Conservation (phyloP, 345 rosid species). For the Arabis alpina region DNA sequence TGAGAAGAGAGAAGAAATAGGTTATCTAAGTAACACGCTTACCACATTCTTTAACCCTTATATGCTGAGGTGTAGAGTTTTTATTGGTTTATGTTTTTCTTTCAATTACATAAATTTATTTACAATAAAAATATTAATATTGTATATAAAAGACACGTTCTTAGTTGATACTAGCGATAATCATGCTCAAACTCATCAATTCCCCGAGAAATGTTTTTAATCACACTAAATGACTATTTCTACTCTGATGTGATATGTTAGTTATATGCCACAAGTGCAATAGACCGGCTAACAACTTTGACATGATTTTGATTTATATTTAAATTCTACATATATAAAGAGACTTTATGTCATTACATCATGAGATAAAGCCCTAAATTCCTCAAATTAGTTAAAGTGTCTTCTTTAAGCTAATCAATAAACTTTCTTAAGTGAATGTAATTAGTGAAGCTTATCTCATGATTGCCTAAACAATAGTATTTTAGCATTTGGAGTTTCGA, state of each 20-base stretch:
- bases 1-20: too few relatives aligned
- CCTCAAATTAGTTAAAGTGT: slow-evolving; percentile 44
- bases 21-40: too few relatives aligned
- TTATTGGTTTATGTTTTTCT: too few relatives aligned
- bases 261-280: slow-evolving; percentile 38
- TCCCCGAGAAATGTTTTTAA: slow-evolving; percentile 19
- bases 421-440: slow-evolving; percentile 30
- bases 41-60: too few relatives aligned
- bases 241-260: slow-evolving; percentile 39
- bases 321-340: slow-evolving; percentile 12
- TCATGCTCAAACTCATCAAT: slow-evolving; percentile 32
- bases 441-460: slow-evolving; percentile 35
- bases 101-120: too few relatives aligned
- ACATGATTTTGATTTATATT: slow-evolving; percentile 24
- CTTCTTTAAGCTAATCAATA: slow-evolving; percentile 30
- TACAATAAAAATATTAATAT: too few relatives aligned
- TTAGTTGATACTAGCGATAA: too few relatives aligned
- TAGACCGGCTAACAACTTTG: slow-evolving; percentile 44
- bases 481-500: slow-evolving; percentile 6
- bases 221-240: slow-evolving; percentile 12
- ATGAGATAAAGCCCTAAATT: slow-evolving; percentile 46
- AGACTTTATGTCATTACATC: slow-evolving; percentile 43
- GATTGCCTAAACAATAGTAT: slow-evolving; percentile 4
- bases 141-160: too few relatives aligned
- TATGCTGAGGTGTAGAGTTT: too few relatives aligned